phyloP scores from a whole-genome alignment of 768 basidiomycete species.

The Symmetrospora coprosmae region DNA sequence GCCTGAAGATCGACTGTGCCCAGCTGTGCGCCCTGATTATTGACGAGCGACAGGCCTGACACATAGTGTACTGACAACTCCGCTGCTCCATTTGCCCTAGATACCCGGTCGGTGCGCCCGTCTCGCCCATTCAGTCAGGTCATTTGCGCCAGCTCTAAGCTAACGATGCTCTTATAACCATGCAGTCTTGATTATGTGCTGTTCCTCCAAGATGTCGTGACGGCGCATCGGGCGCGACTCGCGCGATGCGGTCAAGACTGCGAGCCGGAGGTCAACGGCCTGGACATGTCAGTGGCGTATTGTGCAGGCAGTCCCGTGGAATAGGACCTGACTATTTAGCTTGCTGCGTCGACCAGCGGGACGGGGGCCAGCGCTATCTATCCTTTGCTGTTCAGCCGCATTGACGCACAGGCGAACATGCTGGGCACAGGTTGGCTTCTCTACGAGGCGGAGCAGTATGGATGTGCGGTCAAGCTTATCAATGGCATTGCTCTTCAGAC shows the following conservation, averaged over 20 bases:
- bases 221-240: slow-evolving; percentile 18
- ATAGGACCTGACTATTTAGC: not conserved
- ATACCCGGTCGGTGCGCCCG: no score
- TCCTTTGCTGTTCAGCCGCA: slow-evolving; percentile 54
- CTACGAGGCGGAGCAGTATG: no score
- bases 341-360: slow-evolving; percentile 49
- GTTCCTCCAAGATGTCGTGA: slow-evolving; percentile 58
- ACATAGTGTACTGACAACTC: no score
- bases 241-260: no score
- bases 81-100: no score
- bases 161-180: no score
- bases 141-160: no score
- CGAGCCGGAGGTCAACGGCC: no score
- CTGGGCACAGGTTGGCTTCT: slow-evolving; percentile 51
- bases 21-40: slow-evolving; percentile 54
- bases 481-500: slow-evolving; percentile 42
- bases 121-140: no score
- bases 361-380: slow-evolving; percentile 87
- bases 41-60: no score
- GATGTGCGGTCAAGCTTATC: not conserved
- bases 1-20: slow-evolving; percentile 63
- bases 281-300: slow-evolving; percentile 54
- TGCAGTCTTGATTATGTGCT: slow-evolving; percentile 70
- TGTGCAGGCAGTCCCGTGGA: not conserved
- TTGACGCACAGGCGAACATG: slow-evolving; percentile 48